Conservation (phyloP, 1,284 basidiomycete species). For the Sparassis latifolia region DNA sequence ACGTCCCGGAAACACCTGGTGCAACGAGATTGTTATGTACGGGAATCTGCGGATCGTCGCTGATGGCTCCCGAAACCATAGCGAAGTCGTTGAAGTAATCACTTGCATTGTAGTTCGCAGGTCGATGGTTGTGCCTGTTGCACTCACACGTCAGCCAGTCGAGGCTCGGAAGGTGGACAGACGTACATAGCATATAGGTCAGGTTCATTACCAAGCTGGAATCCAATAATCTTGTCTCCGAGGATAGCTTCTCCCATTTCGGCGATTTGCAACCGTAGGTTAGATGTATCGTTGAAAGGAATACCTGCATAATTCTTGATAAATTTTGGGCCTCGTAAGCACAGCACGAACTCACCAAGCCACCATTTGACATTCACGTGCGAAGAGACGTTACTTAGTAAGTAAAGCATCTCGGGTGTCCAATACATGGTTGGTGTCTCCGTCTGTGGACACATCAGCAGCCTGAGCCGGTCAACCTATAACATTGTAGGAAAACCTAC, state of each 20-base stretch:
- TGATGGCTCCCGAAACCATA: slow-evolving; percentile 31
- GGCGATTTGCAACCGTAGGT: slow-evolving; percentile 48
- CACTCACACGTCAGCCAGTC: not conserved
- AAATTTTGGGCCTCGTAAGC: slow-evolving; percentile 9
- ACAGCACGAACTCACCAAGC: slow-evolving; percentile 21
- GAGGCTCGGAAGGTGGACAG: not conserved
- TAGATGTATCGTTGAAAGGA: slow-evolving; percentile 43
- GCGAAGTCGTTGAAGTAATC: slow-evolving; percentile 35
- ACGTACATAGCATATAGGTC: slow-evolving; percentile 41
- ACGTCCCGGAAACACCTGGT: slow-evolving; percentile 10
- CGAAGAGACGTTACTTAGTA: slow-evolving; percentile 34
- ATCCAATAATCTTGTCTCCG: slow-evolving; percentile 48
- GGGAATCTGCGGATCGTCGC: slow-evolving; percentile 27
- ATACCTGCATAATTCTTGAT: slow-evolving; percentile 23
- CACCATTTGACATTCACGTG: slow-evolving; percentile 36
- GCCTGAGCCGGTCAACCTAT: slow-evolving; percentile 39
- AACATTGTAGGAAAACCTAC: slow-evolving; percentile 33
- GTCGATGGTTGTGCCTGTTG: slow-evolving; percentile 12
- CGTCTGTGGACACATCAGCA: slow-evolving; percentile 27
- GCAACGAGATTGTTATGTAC: slow-evolving; percentile 13
- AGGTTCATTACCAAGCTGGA: slow-evolving; percentile 64
- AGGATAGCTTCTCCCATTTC: slow-evolving; percentile 41
- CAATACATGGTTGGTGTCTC: slow-evolving; percentile 36
- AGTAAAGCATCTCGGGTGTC: slow-evolving; percentile 34
- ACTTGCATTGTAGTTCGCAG: slow-evolving; percentile 3